These are phyloP conservation scores for Eucalyptus marginata DNA, from an alignment of 345 rosid genomes.

Conservation along the genomic window DNA sequence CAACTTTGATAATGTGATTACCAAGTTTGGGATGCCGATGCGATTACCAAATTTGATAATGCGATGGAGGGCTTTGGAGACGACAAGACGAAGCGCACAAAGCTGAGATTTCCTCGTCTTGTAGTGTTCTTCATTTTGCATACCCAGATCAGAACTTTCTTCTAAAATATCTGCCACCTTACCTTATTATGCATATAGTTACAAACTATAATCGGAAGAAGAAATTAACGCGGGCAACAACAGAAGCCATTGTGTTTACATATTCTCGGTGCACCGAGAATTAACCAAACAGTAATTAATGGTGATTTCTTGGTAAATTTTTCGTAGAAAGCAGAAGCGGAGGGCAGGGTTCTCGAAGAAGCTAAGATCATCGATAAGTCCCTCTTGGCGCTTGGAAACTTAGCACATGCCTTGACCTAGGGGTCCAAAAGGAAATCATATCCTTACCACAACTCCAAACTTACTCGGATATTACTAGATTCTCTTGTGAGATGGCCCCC, in stretches of 20 bases:
- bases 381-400: slow-evolving; percentile 70
- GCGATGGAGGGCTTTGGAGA: not conserved
- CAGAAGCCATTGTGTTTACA: slow-evolving; percentile 39
- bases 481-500: slow-evolving; percentile 44
- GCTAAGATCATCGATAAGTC: slow-evolving; percentile 49
- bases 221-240: slow-evolving; percentile 87
- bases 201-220: slow-evolving; percentile 12
- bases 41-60: no score
- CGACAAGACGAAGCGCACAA: not conserved
- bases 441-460: slow-evolving; percentile 88
- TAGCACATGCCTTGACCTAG: slow-evolving; percentile 67
- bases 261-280: slow-evolving; percentile 23
- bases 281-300: not conserved
- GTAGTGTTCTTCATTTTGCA: not conserved
- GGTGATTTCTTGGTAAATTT: not conserved
- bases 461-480: slow-evolving; percentile 57
- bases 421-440: slow-evolving; percentile 51
- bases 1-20: no score
- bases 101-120: not conserved
- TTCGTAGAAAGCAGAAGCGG: slow-evolving; percentile 68
- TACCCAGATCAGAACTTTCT: slow-evolving; percentile 15
- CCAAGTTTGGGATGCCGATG: no score
- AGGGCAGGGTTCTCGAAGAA: slow-evolving; percentile 86
- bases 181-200: not conserved
- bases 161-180: slow-evolving; percentile 30